phyloP scores from a whole-genome alignment of 768 basidiomycete species.

The Mycena chlorophos region DNA sequence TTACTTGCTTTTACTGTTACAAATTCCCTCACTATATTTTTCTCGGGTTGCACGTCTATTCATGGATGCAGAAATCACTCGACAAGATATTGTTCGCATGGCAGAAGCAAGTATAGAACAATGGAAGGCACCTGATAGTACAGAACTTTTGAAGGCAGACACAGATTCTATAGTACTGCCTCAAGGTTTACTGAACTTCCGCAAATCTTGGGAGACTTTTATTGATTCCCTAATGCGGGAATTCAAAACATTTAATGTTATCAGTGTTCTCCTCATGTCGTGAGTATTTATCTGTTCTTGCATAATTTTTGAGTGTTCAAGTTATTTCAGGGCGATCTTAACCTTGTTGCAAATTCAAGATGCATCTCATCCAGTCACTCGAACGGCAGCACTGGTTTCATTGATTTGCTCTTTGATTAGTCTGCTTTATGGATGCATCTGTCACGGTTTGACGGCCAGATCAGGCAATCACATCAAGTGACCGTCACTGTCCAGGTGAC shows the following conservation, averaged over 20 bases:
- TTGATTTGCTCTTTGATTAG: not conserved
- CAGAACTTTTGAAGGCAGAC: not conserved
- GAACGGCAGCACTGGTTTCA: not conserved
- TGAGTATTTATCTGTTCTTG: constrained; percentile 1
- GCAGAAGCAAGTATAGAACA: not conserved
- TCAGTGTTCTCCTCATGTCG: constrained; percentile 17
- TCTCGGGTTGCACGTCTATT: not conserved
- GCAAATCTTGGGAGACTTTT: constrained; percentile 14
- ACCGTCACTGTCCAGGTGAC: too few relatives aligned
- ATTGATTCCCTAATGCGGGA: constrained; percentile 16
- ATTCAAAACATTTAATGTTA: constrained; percentile 19
- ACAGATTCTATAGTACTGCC: not conserved
- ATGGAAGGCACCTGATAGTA: not conserved
- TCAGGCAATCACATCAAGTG: too few relatives aligned
- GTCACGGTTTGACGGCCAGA: too few relatives aligned
- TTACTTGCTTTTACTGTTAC: not conserved
- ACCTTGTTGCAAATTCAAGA: not conserved
- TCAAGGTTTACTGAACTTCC: not conserved
- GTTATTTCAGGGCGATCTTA: not conserved
- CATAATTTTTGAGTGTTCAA: not conserved
- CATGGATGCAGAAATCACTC: not conserved
- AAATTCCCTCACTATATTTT: not conserved
- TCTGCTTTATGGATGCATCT: not conserved
- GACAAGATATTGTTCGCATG: not conserved
- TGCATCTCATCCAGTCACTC: not conserved